Evolutionary conservation across 495 filamentous ascomycete genomes (phyloP).

Genomic region (Astrocystis sublimbata): DNA sequence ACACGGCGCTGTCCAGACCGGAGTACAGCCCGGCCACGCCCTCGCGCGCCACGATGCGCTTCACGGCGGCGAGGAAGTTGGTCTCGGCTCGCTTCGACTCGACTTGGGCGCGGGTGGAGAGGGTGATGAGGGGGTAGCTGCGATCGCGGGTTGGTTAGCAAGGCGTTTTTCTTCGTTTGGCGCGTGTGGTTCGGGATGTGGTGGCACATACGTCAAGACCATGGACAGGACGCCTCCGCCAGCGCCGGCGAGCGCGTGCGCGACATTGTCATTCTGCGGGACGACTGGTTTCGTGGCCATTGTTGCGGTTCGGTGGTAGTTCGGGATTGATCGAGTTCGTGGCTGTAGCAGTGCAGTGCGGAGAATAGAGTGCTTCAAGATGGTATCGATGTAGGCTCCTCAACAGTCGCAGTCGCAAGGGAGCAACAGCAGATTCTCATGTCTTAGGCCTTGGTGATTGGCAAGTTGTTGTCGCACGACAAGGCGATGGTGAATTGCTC

Average conservation of each 20-base stretch:
- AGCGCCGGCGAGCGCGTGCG: conserved; percentile 83
- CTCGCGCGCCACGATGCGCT: conserved; percentile 87
- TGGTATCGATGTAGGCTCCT: background rate
- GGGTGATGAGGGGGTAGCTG: conserved; percentile 93
- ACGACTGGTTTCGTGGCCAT: conserved; percentile 49
- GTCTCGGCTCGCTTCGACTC: conserved; percentile 91
- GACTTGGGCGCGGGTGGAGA: conserved; percentile 96
- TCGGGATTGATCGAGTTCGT: background rate
- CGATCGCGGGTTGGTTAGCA: background rate
- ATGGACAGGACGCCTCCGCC: conserved; percentile 94
- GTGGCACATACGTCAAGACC: conserved; percentile 73
- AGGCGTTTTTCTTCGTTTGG: background rate
- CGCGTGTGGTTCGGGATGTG: background rate
- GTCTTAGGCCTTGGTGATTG: background rate
- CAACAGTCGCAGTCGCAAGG: background rate
- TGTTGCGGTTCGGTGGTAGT: conserved; percentile 20
- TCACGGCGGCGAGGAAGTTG: conserved; percentile 74
- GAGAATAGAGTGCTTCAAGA: background rate
- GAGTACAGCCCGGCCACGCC: conserved; percentile 85
- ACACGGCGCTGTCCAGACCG: conserved; percentile 85
- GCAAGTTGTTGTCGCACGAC: background rate
- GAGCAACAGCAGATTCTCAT: background rate
- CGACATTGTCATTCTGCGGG: conserved; percentile 85
- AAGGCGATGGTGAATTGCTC: no score
- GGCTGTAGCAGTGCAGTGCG: background rate